phyloP scores from a whole-genome alignment of 2,329 filamentous ascomycete genomes.

The Zymoseptoria pseudotritici region DNA sequence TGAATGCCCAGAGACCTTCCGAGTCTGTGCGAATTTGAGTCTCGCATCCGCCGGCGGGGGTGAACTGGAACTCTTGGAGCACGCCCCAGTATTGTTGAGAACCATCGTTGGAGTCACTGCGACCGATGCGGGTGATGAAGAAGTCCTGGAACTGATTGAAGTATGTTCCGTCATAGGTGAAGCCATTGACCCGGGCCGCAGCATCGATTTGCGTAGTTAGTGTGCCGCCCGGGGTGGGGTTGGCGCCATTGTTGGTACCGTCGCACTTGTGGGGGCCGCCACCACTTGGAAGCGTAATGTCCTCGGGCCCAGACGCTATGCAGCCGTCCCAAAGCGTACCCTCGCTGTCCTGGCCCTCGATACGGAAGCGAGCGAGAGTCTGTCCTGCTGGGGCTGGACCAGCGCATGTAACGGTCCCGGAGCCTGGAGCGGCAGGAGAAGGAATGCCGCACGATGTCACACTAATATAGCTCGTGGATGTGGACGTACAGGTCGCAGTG shows the following conservation, averaged over 20 bases:
- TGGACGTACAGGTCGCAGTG: background rate
- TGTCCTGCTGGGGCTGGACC: background rate
- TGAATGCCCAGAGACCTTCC: too few relatives aligned
- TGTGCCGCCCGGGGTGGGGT: constrained; percentile 10
- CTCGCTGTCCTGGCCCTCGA: constrained; percentile 15
- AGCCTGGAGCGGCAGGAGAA: background rate
- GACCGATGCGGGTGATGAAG: constrained; percentile 14
- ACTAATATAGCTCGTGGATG: background rate
- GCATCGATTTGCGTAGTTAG: constrained; percentile 14
- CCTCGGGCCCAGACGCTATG: constrained; percentile 9
- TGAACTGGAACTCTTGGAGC: constrained; percentile 11
- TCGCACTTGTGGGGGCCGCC: constrained; percentile 17
- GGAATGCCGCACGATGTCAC: background rate
- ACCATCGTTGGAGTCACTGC: background rate
- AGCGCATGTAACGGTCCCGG: background rate
- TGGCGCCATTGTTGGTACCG: constrained; percentile 11
- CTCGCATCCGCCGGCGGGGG: constrained; percentile 12
- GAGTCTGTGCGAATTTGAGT: too few relatives aligned
- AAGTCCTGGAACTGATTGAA: constrained; percentile 12
- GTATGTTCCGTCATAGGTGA: constrained; percentile 17
- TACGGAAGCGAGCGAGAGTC: constrained; percentile 12
- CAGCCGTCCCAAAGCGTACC: constrained; percentile 18
- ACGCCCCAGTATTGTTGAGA: constrained; percentile 16
- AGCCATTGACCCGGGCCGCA: constrained; percentile 6
- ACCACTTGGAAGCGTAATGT: constrained; percentile 14